Conservation (phyloP, 2,329 filamentous ascomycete species). For the Botrytis galanthina region DNA sequence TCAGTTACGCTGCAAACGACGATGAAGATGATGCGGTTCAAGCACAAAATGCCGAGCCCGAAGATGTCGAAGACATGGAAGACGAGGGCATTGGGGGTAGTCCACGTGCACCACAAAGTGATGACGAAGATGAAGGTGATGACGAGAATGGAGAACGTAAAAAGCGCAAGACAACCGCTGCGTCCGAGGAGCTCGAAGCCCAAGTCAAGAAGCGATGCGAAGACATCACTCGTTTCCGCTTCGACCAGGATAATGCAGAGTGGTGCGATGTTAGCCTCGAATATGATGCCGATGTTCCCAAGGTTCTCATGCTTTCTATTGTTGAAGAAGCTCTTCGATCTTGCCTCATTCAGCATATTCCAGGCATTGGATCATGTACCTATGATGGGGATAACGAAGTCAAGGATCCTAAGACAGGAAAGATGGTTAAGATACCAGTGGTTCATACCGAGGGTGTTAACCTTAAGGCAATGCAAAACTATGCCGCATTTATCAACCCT, state of each 20-base stretch:
- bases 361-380: conserved; percentile 70
- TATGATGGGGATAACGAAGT: conserved; percentile 60
- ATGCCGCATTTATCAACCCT: conserved; percentile 80
- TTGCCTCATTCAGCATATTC: conserved; percentile 83
- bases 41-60: conserved; percentile 54
- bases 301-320: conserved; percentile 88
- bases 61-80: conserved; percentile 51
- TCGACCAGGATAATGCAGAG: conserved; percentile 69
- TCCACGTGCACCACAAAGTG: conserved; percentile 40
- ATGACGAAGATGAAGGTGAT: conserved; percentile 41
- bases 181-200: conserved; percentile 49
- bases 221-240: conserved; percentile 74
- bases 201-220: conserved; percentile 62
- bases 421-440: conserved; percentile 51
- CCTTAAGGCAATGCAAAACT: conserved; percentile 84
- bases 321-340: conserved; percentile 77
- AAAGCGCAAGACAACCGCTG: conserved; percentile 28
- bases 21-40: conserved; percentile 82
- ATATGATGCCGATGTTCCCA: conserved; percentile 77
- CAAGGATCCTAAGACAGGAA: conserved; percentile 47
- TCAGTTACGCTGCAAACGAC: conserved; percentile 89
- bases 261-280: conserved; percentile 81
- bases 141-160: conserved; percentile 32
- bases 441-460: conserved; percentile 86
- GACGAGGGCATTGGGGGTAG: conserved; percentile 54